Evolutionary conservation across 371 early-diverging fungal species (phyloP).

Genomic region (Rhizopus sp.): DNA sequence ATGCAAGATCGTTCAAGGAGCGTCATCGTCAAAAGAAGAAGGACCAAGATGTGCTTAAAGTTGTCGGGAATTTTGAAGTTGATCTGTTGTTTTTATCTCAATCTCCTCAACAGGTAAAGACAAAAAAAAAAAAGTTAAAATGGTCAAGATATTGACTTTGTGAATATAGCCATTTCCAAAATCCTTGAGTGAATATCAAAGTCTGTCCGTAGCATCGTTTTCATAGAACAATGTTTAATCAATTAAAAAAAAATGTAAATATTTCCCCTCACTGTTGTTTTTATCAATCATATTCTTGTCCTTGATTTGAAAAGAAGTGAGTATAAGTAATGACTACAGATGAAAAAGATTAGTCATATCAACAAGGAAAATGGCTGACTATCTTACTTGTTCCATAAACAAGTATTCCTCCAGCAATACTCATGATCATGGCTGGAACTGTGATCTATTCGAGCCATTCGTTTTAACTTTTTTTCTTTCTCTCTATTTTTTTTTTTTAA

Average conservation of each 20-base stretch:
- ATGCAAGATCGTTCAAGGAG: conserved; percentile 28
- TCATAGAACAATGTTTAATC: not conserved
- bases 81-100: conserved; percentile 41
- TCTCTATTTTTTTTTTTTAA: not conserved
- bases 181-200: not conserved
- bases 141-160: not conserved
- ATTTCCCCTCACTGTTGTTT: not conserved
- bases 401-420: conserved; percentile 82
- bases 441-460: conserved; percentile 49
- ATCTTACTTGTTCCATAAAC: conserved; percentile 83
- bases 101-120: conserved; percentile 22
- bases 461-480: not conserved
- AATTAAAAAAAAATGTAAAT: not conserved
- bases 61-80: conserved; percentile 41
- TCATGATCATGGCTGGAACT: conserved; percentile 84
- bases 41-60: conserved; percentile 29
- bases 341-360: not conserved
- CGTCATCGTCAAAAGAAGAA: conserved; percentile 27
- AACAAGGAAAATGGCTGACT: not conserved
- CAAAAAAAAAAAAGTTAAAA: not conserved
- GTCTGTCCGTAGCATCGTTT: not conserved
- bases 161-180: not conserved
- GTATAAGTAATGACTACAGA: conserved; percentile 42
- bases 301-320: conserved; percentile 51
- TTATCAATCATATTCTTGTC: conserved; percentile 32